A percentile compares a stretch with the other conserved stretches of the same genome.
Evolutionary conservation across 495 filamentous ascomycete genomes (phyloP).

Genomic region (Penicillium silybi): DNA sequence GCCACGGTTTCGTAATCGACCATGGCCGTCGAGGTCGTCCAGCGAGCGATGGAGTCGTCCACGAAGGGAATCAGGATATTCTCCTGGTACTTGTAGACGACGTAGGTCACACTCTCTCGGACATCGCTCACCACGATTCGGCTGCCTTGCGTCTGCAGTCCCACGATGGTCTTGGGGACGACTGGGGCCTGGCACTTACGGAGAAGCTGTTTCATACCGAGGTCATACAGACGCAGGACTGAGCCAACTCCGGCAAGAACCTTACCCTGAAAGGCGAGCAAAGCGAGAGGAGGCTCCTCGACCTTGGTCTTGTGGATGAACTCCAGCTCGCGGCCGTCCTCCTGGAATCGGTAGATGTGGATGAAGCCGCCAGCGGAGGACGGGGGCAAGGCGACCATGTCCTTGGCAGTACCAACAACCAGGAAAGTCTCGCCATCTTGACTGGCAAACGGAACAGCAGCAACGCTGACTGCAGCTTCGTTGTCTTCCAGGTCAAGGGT

Average conservation of each 20-base stretch:
- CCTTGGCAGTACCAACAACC: conserved; percentile 88
- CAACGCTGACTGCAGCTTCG: conserved; percentile 85
- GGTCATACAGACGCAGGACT: conserved; percentile 79
- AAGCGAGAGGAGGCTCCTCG: conserved; percentile 81
- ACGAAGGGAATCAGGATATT: conserved; percentile 89
- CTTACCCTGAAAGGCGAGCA: conserved; percentile 88
- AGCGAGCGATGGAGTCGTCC: conserved; percentile 83
- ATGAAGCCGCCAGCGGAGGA: conserved; percentile 76
- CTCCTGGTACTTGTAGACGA: conserved; percentile 89
- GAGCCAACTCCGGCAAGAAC: conserved; percentile 80
- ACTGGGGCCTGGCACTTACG: conserved; percentile 84
- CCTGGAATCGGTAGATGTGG: conserved; percentile 87
- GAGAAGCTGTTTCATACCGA: conserved; percentile 85
- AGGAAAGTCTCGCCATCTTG: conserved; percentile 89
- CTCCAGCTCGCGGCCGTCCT: conserved; percentile 79
- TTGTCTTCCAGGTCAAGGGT: conserved; percentile 83
- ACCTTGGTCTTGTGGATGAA: conserved; percentile 95
- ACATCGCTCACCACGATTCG: conserved; percentile 91
- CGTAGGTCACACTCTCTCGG: conserved; percentile 82
- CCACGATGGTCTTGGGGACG: conserved; percentile 76
- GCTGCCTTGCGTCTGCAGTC: conserved; percentile 84
- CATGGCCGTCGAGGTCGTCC: conserved; percentile 85
- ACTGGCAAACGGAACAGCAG: conserved; percentile 76
- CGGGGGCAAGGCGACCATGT: conserved; percentile 73
- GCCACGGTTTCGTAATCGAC: conserved; percentile 96